Percentiles rank a stretch among this genome's conserved stretches.
Conservation (phyloP, 225 moss, liverwort and hornwort species). For the Pleurozium schreberi region DNA sequence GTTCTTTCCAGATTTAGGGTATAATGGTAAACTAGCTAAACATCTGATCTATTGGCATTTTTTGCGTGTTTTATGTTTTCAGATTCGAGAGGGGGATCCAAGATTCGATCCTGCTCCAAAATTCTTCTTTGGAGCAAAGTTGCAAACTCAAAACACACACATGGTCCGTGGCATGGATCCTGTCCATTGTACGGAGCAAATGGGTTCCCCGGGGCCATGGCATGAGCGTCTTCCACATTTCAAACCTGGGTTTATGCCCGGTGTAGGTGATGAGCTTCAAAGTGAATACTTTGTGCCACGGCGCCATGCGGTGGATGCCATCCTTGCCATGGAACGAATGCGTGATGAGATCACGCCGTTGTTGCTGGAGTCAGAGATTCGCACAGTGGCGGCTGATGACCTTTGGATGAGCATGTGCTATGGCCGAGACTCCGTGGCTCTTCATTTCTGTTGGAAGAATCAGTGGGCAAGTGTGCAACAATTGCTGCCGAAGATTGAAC, state of each 20-base stretch:
- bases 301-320: constrained; percentile 13
- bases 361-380: constrained; percentile 38
- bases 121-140: not conserved
- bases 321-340: constrained; percentile 20
- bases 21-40: not conserved
- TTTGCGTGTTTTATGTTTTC: too few species aligned
- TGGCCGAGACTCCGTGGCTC: constrained; percentile 23
- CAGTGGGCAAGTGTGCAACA: constrained; percentile 20
- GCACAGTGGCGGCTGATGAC: constrained; percentile 38
- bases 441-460: constrained; percentile 35
- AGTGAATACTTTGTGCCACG: constrained; percentile 52
- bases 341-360: constrained; percentile 16
- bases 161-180: constrained; percentile 1
- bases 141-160: not conserved
- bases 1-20: too few species aligned
- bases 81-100: not conserved
- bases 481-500: constrained; percentile 26
- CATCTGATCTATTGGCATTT: not conserved
- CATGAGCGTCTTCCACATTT: constrained; percentile 39
- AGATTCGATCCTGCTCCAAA: not conserved
- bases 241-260: not conserved
- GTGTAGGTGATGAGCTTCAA: constrained; percentile 41
- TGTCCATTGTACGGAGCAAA: constrained; percentile 13
- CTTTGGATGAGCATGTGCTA: constrained; percentile 58
- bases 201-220: constrained; percentile 33